Evolutionary conservation across 257 asterid species (phyloP).

Genomic region (Nyctanthes arbortristis): DNA sequence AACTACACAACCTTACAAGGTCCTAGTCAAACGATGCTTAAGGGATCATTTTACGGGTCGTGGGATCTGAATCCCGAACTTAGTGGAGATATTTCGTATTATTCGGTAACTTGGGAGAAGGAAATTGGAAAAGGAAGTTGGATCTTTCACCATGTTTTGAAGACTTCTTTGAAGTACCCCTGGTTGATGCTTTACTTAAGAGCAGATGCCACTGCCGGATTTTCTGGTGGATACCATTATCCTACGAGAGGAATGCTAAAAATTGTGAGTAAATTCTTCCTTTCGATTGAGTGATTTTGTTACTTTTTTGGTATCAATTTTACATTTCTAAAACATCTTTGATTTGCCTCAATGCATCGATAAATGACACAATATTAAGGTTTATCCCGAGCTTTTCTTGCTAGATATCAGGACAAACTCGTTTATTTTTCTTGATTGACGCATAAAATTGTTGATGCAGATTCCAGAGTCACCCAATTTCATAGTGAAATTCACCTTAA

Average conservation of each 20-base stretch:
- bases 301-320: not conserved
- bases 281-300: not conserved
- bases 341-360: not conserved
- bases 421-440: too few species aligned
- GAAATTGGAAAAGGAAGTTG: constrained; percentile 76
- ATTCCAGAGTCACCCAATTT: constrained; percentile 83
- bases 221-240: constrained; percentile 88
- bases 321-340: not conserved
- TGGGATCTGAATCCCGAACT: constrained; percentile 58
- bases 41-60: constrained; percentile 72
- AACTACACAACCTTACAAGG: constrained; percentile 62
- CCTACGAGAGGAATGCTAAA: constrained; percentile 80
- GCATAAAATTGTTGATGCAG: constrained; percentile 47
- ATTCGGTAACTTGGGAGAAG: constrained; percentile 77
- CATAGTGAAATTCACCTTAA: constrained; percentile 65
- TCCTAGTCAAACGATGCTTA: constrained; percentile 35
- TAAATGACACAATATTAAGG: too few species aligned
- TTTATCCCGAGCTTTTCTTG: too few species aligned
- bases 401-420: too few species aligned
- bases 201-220: constrained; percentile 72
- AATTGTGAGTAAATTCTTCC: constrained; percentile 47
- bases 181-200: constrained; percentile 91
- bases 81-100: constrained; percentile 43
- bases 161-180: constrained; percentile 73
- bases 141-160: constrained; percentile 65